Conservation (phyloP, 2,329 filamentous ascomycete species). For the Ophiosphaerella herpotricha region DNA sequence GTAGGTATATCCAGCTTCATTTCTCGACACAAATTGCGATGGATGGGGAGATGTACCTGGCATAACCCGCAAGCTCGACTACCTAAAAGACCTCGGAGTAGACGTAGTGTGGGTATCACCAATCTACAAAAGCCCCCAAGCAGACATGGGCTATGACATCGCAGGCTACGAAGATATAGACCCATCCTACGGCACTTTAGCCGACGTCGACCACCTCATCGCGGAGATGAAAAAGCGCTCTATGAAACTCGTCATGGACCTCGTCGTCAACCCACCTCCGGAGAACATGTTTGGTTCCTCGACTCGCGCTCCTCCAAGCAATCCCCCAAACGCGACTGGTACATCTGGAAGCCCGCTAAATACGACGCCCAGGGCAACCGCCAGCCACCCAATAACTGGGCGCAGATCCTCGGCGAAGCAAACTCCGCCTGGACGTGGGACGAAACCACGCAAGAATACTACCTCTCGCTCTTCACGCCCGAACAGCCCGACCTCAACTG, state of each 20-base stretch:
- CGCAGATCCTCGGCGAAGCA: slow-evolving; percentile 59
- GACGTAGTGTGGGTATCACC: slow-evolving; percentile 45
- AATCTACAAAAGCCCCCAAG: slow-evolving; percentile 54
- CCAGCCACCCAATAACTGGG: slow-evolving; percentile 76
- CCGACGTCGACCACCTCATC: slow-evolving; percentile 47
- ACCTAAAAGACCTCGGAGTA: slow-evolving; percentile 56
- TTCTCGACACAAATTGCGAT: slow-evolving; percentile 62
- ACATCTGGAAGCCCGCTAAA: slow-evolving; percentile 57
- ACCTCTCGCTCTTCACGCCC: slow-evolving; percentile 73
- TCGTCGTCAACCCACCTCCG: slow-evolving; percentile 49
- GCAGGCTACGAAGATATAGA: slow-evolving; percentile 48
- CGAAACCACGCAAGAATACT: slow-evolving; percentile 72
- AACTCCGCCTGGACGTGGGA: slow-evolving; percentile 72
- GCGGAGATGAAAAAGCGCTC: slow-evolving; percentile 41
- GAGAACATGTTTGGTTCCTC: slow-evolving; percentile 61
- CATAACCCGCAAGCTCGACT: slow-evolving; percentile 61
- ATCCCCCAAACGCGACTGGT: slow-evolving; percentile 59
- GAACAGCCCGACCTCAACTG: slow-evolving; percentile 85
- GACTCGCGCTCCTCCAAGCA: slow-evolving; percentile 56
- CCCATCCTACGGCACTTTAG: slow-evolving; percentile 45
- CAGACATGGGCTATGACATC: slow-evolving; percentile 51
- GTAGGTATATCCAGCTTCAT: slow-evolving; percentile 63
- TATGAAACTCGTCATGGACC: slow-evolving; percentile 48
- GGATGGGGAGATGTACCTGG: slow-evolving; percentile 62
- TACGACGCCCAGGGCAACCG: slow-evolving; percentile 61